Conservation (phyloP, 176 grass and related monocot genomes). For the maize (Zea mays) region Zm-B73-REFERENCE-NAM-5.0 NC_050098.1:185762001-185762500, state of each 20-base stretch:
- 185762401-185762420: not conserved
- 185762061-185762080: conserved; percentile 28
- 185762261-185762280: conserved; percentile 20
- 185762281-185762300: conserved; percentile 31
- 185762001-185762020: not conserved
- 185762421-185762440: too few relatives aligned
- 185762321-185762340: conserved; percentile 13
- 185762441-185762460: too few relatives aligned
- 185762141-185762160: conserved; percentile 38
- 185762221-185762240: conserved; percentile 16
- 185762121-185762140: conserved; percentile 37
- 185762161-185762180: conserved; percentile 72
- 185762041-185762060: not conserved
- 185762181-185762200: conserved; percentile 32
- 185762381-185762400: conserved; percentile 26
- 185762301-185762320: conserved; percentile 39
- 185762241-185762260: conserved; percentile 42
- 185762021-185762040: not conserved
- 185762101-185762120: conserved; percentile 4
- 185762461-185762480: conserved; percentile 31
- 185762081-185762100: conserved; percentile 25
- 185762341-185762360: not conserved
- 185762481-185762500: not conserved
- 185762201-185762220: not conserved
- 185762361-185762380: conserved; percentile 14